These are phyloP conservation scores for Clitopilus hobsonii DNA, from an alignment of 768 basidiomycete genomes.

Conservation along the genomic window DNA sequence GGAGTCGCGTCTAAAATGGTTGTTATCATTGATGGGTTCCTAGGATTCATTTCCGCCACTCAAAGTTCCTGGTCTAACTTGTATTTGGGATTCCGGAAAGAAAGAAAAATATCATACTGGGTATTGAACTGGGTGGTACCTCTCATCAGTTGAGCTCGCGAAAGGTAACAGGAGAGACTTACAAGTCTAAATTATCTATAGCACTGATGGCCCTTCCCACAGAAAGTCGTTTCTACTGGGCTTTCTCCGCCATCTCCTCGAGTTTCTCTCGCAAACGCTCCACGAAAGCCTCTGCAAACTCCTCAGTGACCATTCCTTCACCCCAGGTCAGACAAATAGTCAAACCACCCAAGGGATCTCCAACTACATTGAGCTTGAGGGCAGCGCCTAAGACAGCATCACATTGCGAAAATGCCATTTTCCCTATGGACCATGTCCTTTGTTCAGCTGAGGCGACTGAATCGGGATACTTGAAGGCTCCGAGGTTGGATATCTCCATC, in stretches of 20 bases:
- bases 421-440: slow-evolving; percentile 14
- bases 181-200: not conserved
- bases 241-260: not conserved
- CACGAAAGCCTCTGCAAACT: not conserved
- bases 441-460: not conserved
- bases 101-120: no score
- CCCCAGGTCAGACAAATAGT: slow-evolving; percentile 23
- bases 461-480: slow-evolving; percentile 16
- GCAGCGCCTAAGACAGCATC: slow-evolving; percentile 22
- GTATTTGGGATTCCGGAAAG: no score
- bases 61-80: no score
- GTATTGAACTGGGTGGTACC: no score
- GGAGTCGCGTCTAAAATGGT: no score
- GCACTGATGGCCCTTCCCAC: not conserved
- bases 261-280: not conserved
- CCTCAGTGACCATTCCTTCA: slow-evolving; percentile 1
- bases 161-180: not conserved
- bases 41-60: no score
- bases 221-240: not conserved
- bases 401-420: slow-evolving; percentile 24
- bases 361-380: slow-evolving; percentile 22
- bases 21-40: no score
- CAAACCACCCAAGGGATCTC: slow-evolving; percentile 19
- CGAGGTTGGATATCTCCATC: slow-evolving; percentile 35
- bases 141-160: not conserved